phyloP scores from a whole-genome alignment of 129 eudicot genomes.

The sunflower (Helianthus annuus) region DNA sequence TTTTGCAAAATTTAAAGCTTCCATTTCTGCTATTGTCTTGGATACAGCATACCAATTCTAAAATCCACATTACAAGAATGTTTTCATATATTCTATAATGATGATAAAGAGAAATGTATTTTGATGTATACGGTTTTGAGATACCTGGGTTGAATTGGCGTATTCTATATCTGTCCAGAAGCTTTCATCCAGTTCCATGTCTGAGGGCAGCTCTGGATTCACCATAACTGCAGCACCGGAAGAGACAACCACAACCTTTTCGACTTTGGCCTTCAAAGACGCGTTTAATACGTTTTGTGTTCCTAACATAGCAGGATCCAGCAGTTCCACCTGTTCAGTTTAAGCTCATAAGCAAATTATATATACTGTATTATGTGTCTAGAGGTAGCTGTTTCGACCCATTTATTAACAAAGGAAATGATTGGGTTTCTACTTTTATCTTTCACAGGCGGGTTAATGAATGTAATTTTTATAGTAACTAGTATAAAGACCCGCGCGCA shows the following conservation, averaged over 20 bases:
- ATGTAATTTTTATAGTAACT: no score
- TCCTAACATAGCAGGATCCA: slow-evolving; percentile 47
- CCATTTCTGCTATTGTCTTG: slow-evolving; percentile 46
- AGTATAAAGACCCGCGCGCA: no score
- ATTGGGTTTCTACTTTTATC: background rate
- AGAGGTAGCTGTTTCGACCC: no score
- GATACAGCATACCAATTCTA: slow-evolving; percentile 47
- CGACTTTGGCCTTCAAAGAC: slow-evolving; percentile 36
- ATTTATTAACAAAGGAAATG: background rate
- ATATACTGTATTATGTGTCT: no score
- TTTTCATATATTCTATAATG: background rate
- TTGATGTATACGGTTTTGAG: background rate
- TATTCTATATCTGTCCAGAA: slow-evolving; percentile 44
- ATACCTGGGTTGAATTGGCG: slow-evolving; percentile 29
- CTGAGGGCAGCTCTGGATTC: slow-evolving; percentile 44
- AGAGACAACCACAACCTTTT: slow-evolving; percentile 45
- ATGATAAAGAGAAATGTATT: background rate
- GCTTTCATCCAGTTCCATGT: slow-evolving; percentile 41
- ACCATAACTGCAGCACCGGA: slow-evolving; percentile 32
- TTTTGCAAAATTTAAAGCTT: slow-evolving; percentile 36
- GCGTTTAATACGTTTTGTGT: slow-evolving; percentile 50
- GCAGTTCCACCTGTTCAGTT: slow-evolving; percentile 30
- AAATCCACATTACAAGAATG: background rate
- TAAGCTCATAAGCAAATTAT: no score
- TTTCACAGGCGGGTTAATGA: no score